A percentile compares a stretch with the other conserved stretches of the same genome.
These are phyloP conservation scores for Lanmaoa rubissima DNA, from an alignment of 768 basidiomycete species.

Conservation along the genomic window DNA sequence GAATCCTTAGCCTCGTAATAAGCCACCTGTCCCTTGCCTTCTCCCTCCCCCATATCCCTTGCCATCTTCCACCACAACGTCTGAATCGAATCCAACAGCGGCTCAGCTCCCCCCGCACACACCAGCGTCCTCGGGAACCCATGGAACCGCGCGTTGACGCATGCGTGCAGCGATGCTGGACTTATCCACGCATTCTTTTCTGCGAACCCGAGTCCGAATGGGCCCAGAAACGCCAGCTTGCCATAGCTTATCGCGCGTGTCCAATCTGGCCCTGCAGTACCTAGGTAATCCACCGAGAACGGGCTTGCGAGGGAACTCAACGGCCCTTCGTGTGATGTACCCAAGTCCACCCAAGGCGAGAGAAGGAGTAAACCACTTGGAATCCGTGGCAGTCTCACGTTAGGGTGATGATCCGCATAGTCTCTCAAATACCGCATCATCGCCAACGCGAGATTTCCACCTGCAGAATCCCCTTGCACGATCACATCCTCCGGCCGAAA, in stretches of 20 bases:
- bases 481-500: slow-evolving; percentile 45
- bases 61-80: slow-evolving; percentile 50
- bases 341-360: slow-evolving; percentile 32
- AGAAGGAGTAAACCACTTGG: slow-evolving; percentile 35
- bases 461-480: slow-evolving; percentile 53
- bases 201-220: slow-evolving; percentile 45
- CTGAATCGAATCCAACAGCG: slow-evolving; percentile 52
- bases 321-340: slow-evolving; percentile 25
- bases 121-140: slow-evolving; percentile 64
- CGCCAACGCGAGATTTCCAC: slow-evolving; percentile 46
- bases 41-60: slow-evolving; percentile 48
- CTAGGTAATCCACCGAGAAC: slow-evolving; percentile 29
- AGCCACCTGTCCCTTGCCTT: slow-evolving; percentile 36
- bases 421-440: slow-evolving; percentile 38
- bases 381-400: slow-evolving; percentile 17
- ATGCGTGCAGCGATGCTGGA: slow-evolving; percentile 48
- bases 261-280: background rate
- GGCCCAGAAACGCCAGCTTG: slow-evolving; percentile 44
- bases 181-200: slow-evolving; percentile 57
- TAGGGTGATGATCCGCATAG: slow-evolving; percentile 9
- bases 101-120: slow-evolving; percentile 56
- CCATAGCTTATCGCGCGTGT: background rate
- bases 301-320: slow-evolving; percentile 38
- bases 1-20: slow-evolving; percentile 52
- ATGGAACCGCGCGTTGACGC: slow-evolving; percentile 42